These are phyloP conservation scores for Candida palmyrensis DNA, from an alignment of 805 yeast genomes.

Conservation along the genomic window DNA sequence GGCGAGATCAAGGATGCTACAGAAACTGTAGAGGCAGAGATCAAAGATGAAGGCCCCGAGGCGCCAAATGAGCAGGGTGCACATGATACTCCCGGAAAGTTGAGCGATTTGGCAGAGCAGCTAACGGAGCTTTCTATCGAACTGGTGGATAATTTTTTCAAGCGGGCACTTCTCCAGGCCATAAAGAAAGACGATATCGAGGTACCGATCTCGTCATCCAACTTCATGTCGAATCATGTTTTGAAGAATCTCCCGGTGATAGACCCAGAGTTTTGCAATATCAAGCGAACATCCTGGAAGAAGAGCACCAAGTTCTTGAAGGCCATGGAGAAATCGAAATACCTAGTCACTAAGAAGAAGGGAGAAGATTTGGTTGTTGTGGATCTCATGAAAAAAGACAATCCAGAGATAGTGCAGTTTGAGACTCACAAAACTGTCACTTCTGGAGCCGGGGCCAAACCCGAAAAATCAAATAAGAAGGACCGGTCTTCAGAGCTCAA, in stretches of 20 bases:
- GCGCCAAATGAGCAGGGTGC: not conserved
- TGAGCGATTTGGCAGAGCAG: slow-evolving; percentile 27
- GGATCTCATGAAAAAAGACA: slow-evolving; percentile 40
- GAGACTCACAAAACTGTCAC: slow-evolving; percentile 50
- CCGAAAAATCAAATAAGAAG: slow-evolving; percentile 11
- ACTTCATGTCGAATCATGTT: slow-evolving; percentile 66
- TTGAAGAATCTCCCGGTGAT: slow-evolving; percentile 70
- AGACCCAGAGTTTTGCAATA: slow-evolving; percentile 46
- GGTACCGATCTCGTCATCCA: slow-evolving; percentile 68
- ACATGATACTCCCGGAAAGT: slow-evolving; percentile 3
- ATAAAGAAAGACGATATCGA: slow-evolving; percentile 51
- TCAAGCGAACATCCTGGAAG: slow-evolving; percentile 85
- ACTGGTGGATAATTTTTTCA: slow-evolving; percentile 72
- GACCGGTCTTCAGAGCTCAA: slow-evolving; percentile 19
- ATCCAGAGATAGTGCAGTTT: slow-evolving; percentile 52
- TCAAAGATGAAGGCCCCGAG: slow-evolving; percentile 5
- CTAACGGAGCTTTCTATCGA: slow-evolving; percentile 43
- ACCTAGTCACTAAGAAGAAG: slow-evolving; percentile 72
- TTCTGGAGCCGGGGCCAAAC: slow-evolving; percentile 8
- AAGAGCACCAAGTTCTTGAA: slow-evolving; percentile 82
- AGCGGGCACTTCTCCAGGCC: slow-evolving; percentile 66
- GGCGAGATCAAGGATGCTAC: slow-evolving; percentile 11
- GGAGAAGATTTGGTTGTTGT: slow-evolving; percentile 69
- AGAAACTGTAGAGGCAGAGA: slow-evolving; percentile 9
- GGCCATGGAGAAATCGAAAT: slow-evolving; percentile 74